Conservation (phyloP, 2,329 filamentous ascomycete species). For the Colletotrichum cuscutae region DNA sequence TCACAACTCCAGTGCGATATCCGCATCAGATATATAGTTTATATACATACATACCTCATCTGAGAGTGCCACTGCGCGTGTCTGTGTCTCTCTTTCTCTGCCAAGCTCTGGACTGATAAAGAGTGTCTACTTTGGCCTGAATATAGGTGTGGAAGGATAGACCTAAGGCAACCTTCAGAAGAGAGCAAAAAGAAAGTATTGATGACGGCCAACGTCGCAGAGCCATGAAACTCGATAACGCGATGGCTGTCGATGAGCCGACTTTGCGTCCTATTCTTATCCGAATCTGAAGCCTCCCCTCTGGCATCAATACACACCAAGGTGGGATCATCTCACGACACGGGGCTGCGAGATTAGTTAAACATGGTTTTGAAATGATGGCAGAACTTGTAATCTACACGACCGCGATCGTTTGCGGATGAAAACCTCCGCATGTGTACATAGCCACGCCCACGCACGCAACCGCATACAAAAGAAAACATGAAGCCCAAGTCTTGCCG, state of each 20-base stretch:
- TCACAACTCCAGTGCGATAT: conserved; percentile 15
- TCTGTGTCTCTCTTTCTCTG: not conserved
- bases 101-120: not conserved
- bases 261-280: no score
- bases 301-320: no score
- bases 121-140: no score
- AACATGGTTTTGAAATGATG: not conserved
- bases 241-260: no score
- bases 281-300: no score
- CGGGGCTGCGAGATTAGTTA: not conserved
- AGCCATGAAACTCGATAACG: no score
- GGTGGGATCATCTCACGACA: not conserved
- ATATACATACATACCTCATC: conserved; percentile 15
- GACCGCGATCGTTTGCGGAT: conserved; percentile 28
- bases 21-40: conserved; percentile 29
- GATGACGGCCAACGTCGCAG: no score
- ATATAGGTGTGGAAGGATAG: no score
- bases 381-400: conserved; percentile 36
- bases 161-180: no score
- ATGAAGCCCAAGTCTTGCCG: conserved; percentile 19
- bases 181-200: no score
- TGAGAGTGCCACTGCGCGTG: not conserved
- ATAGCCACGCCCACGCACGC: conserved; percentile 25
- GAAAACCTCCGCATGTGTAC: conserved; percentile 35
- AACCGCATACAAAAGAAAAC: conserved; percentile 30